phyloP scores from a whole-genome alignment of 305 asterid species.

The Striga hermonthica region DNA sequence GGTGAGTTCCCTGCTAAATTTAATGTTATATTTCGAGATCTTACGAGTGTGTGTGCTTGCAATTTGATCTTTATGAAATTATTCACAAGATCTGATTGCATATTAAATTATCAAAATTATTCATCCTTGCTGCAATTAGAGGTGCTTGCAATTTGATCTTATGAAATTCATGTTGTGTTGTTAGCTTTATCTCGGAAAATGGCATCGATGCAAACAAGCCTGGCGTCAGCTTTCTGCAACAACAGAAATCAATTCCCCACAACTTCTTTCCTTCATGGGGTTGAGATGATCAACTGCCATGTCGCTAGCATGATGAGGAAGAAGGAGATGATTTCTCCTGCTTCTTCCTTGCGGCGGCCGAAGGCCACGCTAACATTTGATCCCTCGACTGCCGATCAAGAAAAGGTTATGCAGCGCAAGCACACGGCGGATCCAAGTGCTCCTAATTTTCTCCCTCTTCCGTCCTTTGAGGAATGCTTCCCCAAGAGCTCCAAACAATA shows the following conservation, averaged over 20 bases:
- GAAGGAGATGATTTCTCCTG: constrained; percentile 31
- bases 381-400: constrained; percentile 48
- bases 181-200: constrained; percentile 32
- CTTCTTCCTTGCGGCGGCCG: constrained; percentile 39
- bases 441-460: constrained; percentile 90
- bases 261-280: constrained; percentile 57
- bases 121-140: constrained; percentile 1
- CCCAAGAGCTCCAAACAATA: constrained; percentile 85
- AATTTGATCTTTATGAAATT: too few species aligned
- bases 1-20: too few species aligned
- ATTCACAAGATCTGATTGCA: too few species aligned
- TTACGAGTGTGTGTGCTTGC: too few species aligned
- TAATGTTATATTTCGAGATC: too few species aligned
- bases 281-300: constrained; percentile 43
- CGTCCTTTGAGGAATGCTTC: constrained; percentile 89
- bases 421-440: constrained; percentile 85
- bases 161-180: constrained; percentile 15
- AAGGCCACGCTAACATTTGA: constrained; percentile 78
- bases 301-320: constrained; percentile 33
- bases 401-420: constrained; percentile 59
- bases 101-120: too few species aligned
- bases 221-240: constrained; percentile 63
- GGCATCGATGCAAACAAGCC: constrained; percentile 72
- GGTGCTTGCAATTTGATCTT: background rate
- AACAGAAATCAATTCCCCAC: constrained; percentile 45